phyloP scores from a whole-genome alignment of 2,329 filamentous ascomycete species.

The Hymenoscyphus fructigenus region DNA sequence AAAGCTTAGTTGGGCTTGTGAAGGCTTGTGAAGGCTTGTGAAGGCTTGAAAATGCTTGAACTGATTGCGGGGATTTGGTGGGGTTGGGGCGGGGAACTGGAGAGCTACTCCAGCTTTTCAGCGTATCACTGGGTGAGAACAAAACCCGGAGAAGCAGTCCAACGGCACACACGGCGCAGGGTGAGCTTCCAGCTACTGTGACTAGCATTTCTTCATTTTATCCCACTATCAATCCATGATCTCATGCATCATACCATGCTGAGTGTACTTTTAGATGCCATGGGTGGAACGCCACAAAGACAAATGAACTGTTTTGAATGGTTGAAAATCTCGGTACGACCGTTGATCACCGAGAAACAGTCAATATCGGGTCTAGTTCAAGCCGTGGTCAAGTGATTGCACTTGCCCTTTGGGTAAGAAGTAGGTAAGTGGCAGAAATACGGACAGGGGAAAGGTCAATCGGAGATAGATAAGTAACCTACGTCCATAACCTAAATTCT shows the following conservation, averaged over 20 bases:
- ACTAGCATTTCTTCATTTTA: background rate
- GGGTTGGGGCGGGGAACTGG: background rate
- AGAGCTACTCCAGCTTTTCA: background rate
- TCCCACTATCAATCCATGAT: background rate
- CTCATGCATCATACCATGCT: background rate
- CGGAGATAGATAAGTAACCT: background rate
- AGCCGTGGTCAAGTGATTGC: background rate
- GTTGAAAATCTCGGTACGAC: background rate
- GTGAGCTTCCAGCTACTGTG: background rate
- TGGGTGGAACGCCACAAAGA: background rate
- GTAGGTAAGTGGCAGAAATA: slow-evolving; percentile 2
- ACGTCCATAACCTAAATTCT: background rate
- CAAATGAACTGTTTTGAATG: background rate
- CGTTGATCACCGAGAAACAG: background rate
- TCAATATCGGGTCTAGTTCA: background rate
- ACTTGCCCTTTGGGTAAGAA: background rate
- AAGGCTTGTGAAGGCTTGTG: background rate
- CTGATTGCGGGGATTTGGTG: background rate
- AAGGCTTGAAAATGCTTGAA: background rate
- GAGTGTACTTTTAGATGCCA: background rate
- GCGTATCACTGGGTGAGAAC: background rate
- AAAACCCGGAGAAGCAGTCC: background rate
- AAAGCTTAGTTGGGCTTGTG: background rate
- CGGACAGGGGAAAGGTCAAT: background rate
- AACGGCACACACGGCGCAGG: background rate